phyloP scores from a whole-genome alignment of 2,329 filamentous ascomycete genomes.

The Alternaria postmessia region DNA sequence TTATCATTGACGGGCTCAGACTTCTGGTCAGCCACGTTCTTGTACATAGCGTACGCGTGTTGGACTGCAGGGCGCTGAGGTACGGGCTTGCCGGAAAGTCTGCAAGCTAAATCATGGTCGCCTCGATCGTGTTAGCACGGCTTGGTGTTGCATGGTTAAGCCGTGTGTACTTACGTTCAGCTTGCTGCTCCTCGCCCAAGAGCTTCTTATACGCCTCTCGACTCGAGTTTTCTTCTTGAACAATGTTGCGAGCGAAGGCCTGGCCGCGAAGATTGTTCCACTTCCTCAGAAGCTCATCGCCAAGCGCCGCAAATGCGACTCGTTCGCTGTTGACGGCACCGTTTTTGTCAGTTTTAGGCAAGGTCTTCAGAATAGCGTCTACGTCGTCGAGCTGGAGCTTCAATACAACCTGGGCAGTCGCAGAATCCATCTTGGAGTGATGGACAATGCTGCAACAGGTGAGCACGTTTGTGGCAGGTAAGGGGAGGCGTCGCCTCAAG shows the following conservation, averaged over 20 bases:
- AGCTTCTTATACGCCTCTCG: neutral
- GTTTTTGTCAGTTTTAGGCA: neutral
- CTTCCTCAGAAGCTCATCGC: neutral
- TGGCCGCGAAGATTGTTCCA: neutral
- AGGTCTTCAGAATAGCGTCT: slow-evolving; percentile 12
- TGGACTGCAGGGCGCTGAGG: neutral
- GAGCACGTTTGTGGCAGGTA: too few relatives aligned
- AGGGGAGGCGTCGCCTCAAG: too few relatives aligned
- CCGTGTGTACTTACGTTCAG: neutral
- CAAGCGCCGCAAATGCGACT: neutral
- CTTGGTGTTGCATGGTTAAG: too few relatives aligned
- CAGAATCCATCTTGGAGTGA: neutral
- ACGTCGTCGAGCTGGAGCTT: slow-evolving; percentile 24
- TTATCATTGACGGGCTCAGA: neutral
- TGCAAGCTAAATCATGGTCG: slow-evolving; percentile 23
- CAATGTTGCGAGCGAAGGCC: neutral
- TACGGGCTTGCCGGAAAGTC: slow-evolving; percentile 6
- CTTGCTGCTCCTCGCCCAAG: neutral
- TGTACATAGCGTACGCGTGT: neutral
- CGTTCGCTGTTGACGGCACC: slow-evolving; percentile 2
- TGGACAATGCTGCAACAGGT: neutral
- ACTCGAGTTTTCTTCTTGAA: neutral
- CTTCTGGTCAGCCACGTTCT: neutral
- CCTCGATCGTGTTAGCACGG: slow-evolving; percentile 4
- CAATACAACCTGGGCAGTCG: slow-evolving; percentile 12